These are phyloP conservation scores for Penicillium sp. DNA, from an alignment of 2,329 filamentous ascomycete species.

Conservation along the genomic window DNA sequence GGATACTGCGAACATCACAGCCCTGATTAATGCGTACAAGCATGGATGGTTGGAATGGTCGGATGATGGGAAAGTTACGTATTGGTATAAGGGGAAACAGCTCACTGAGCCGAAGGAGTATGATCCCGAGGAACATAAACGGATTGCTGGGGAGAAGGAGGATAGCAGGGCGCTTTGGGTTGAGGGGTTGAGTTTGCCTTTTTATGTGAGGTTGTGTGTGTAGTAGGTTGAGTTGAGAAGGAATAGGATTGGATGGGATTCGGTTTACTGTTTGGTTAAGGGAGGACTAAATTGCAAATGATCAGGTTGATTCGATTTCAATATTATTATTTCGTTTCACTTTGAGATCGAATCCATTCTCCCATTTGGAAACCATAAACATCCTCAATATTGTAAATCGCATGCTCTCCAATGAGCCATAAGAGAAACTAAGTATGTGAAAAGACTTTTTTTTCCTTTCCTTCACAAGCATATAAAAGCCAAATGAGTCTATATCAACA, in stretches of 20 bases:
- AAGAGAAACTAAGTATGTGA: not conserved
- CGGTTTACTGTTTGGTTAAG: no score
- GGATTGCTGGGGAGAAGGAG: not conserved
- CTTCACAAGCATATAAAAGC: not conserved
- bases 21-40: not conserved
- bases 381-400: slow-evolving; percentile 2
- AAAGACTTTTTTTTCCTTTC: not conserved
- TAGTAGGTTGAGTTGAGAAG: not conserved
- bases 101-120: not conserved
- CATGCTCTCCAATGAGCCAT: not conserved
- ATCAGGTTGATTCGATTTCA: not conserved
- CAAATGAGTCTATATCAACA: not conserved
- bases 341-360: not conserved
- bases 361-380: not conserved
- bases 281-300: not conserved
- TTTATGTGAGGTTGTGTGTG: not conserved
- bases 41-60: not conserved
- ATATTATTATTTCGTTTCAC: not conserved
- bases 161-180: not conserved
- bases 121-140: not conserved
- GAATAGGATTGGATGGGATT: not conserved
- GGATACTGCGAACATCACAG: not conserved
- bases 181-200: not conserved
- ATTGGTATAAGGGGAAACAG: not conserved
- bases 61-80: not conserved